Evolutionary conservation across 495 filamentous ascomycete genomes (phyloP).

Genomic region (Amphirosellinia nigrospora): DNA sequence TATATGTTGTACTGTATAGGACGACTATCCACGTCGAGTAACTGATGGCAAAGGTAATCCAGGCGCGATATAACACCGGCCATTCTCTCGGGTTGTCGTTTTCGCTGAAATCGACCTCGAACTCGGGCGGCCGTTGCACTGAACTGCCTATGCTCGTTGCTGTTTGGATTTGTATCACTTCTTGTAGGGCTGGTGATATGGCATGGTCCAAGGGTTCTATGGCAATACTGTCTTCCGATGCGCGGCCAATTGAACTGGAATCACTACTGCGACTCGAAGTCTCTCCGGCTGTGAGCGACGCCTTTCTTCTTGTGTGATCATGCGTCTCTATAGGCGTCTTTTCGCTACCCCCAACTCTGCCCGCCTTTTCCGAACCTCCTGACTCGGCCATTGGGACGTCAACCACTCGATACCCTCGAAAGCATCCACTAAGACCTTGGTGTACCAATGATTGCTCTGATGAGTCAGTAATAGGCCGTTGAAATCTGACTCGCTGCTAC

Average conservation of each 20-base stretch:
- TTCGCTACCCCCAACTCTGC: background rate
- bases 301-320: constrained; percentile 15
- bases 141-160: constrained; percentile 63
- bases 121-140: constrained; percentile 67
- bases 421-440: background rate
- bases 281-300: constrained; percentile 30
- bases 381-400: constrained; percentile 21
- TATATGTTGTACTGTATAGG: constrained; percentile 86
- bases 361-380: constrained; percentile 10
- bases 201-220: constrained; percentile 45
- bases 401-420: background rate
- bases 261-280: constrained; percentile 32
- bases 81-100: constrained; percentile 78
- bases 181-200: constrained; percentile 41
- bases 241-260: constrained; percentile 30
- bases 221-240: constrained; percentile 42
- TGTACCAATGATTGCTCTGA: background rate
- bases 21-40: constrained; percentile 79
- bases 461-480: background rate
- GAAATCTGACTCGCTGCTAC: background rate
- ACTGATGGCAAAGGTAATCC: constrained; percentile 68
- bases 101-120: constrained; percentile 78
- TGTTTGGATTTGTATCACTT: constrained; percentile 40
- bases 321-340: background rate
- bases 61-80: constrained; percentile 68